These are phyloP conservation scores for Zasmidium citrigriseum DNA, from an alignment of 2,329 filamentous ascomycete species.

Conservation along the genomic window DNA sequence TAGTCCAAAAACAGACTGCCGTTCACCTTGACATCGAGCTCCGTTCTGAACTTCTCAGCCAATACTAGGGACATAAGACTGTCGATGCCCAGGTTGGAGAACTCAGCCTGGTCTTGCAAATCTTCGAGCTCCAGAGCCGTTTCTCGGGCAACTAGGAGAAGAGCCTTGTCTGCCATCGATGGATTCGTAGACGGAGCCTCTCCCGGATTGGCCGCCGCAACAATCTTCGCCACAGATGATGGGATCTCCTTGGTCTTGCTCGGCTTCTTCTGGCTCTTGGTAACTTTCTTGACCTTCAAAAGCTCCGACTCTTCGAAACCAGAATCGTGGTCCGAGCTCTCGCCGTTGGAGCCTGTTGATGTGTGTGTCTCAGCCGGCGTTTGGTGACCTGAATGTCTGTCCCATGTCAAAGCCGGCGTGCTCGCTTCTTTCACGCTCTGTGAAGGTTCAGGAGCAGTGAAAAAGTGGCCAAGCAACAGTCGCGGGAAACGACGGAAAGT, in stretches of 20 bases:
- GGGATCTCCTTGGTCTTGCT: background rate
- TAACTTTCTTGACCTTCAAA: no score
- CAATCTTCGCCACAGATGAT: background rate
- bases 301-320: no score
- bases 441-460: background rate
- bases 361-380: background rate
- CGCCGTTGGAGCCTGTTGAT: no score
- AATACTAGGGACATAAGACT: slow-evolving; percentile 40
- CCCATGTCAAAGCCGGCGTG: background rate
- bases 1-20: slow-evolving; percentile 27
- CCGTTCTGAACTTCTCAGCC: slow-evolving; percentile 32
- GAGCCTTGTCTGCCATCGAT: slow-evolving; percentile 12
- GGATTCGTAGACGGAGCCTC: slow-evolving; percentile 38
- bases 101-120: slow-evolving; percentile 27
- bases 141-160: slow-evolving; percentile 34
- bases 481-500: background rate
- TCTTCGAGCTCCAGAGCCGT: slow-evolving; percentile 26
- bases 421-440: background rate
- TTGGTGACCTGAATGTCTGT: background rate
- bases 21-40: slow-evolving; percentile 32
- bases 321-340: no score
- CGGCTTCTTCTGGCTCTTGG: background rate
- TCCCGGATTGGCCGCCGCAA: background rate
- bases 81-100: slow-evolving; percentile 32
- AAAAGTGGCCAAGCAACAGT: background rate